Evolutionary conservation across 306 rosid species (phyloP), one percentile per base, ranked within the genome.

Genomic region (Castanea crenata): DNA sequence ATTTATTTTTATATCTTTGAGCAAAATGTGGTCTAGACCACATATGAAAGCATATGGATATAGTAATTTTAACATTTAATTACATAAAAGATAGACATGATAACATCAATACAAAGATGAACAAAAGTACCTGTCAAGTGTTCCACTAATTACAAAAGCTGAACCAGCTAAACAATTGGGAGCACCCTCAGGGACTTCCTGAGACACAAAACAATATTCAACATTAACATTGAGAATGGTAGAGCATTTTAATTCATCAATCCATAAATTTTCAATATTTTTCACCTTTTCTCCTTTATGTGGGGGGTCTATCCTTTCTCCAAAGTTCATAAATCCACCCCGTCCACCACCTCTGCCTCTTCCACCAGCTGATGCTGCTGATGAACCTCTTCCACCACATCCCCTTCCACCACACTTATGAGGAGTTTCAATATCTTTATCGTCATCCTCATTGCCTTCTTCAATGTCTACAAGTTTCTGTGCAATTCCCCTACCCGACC

Each of bases 291-390:
- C 94, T 77, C 99, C 99, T 82, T 93, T 93, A 86, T 92, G 92
- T 38, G 98, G 99, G 69, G 98, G 99, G 83, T 93, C 99, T 85
- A 90, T 92, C 82, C 98, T 90, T 85, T 95, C 99, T 20, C 98
- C 97, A 73, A 90, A 95, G 86, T 90, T 95, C 99, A 91, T 90
- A 86, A 91, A 93, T 34, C 98, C 99, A 79, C 98, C 93, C 68
- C 98, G 90, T 10, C 99, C 46, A 38, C 46, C 46, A 1, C 97
- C 99, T 82, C 97, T 92, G 69, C 97, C 99, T 76, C 97, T 89
- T 84, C 99, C 97, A 80, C 91, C 89, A 87, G 89, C 62, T 46
- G 98, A 70, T 67, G 81, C 81, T 6, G 81, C 84, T 1, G 91
- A 80, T 57, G 92, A 74, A 80, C 97, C 93, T 85, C 96, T 90